Conservation (phyloP, 768 basidiomycete species). For the Coprinellus micaceus region DNA sequence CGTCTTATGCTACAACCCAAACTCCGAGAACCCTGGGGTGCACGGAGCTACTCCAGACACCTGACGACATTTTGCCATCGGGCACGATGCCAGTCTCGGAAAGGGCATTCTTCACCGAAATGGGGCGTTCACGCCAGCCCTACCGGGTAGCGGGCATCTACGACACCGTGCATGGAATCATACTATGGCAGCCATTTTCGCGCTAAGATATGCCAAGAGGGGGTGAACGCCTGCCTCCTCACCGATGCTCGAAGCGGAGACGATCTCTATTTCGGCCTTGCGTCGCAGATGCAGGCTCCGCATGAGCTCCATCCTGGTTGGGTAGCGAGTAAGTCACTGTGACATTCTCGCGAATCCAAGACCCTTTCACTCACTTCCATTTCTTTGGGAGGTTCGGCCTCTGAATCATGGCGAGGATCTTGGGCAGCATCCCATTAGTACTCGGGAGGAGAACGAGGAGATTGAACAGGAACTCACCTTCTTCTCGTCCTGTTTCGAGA, state of each 20-base stretch:
- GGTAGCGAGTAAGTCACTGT: too few species aligned
- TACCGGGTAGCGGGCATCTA: too few species aligned
- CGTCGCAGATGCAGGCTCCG: conserved; percentile 76
- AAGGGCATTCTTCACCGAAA: too few species aligned
- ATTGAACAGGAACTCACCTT: conserved; percentile 47
- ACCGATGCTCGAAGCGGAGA: conserved; percentile 20
- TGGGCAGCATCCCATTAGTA: neutral
- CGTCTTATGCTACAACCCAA: neutral
- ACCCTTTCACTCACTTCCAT: conserved; percentile 55
- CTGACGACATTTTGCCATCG: too few species aligned
- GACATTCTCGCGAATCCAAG: neutral
- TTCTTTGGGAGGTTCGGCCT: conserved; percentile 46
- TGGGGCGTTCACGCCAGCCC: too few species aligned
- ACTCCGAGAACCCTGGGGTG: neutral
- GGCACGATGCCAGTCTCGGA: too few species aligned
- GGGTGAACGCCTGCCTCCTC: neutral
- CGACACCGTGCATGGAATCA: too few species aligned
- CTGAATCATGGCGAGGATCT: conserved; percentile 66
- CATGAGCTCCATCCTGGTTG: conserved; percentile 71
- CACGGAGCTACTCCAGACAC: too few species aligned
- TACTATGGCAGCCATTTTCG: too few species aligned
- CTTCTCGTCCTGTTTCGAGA: conserved; percentile 67
- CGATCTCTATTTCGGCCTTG: conserved; percentile 90
- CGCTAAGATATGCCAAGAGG: neutral
- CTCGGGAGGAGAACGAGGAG: neutral